These are phyloP conservation scores for Centaurea solstitialis DNA, from an alignment of 129 eudicot genomes.

Conservation along the genomic window DNA sequence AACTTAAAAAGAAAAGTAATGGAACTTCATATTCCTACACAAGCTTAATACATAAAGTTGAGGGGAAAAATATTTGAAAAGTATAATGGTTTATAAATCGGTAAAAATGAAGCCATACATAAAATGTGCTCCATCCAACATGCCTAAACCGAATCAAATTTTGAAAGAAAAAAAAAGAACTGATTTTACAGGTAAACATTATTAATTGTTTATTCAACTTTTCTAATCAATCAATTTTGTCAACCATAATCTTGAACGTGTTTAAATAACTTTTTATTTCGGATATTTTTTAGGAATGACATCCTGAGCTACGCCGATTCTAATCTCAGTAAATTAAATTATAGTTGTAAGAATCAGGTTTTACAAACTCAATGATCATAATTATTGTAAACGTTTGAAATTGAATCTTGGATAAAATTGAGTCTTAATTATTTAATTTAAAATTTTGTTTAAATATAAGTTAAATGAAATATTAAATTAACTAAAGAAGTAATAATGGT, in stretches of 20 bases:
- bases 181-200: no score
- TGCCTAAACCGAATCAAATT: neutral
- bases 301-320: no score
- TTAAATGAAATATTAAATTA: neutral
- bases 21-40: neutral
- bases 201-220: neutral
- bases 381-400: no score
- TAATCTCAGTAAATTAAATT: no score
- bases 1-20: no score
- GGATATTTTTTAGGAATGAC: neutral
- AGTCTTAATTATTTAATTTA: neutral
- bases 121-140: neutral
- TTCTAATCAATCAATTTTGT: neutral
- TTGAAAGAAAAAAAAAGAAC: no score
- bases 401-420: neutral
- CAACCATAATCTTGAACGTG: neutral
- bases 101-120: neutral
- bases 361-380: no score
- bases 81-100: neutral
- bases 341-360: no score
- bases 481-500: constrained; percentile 4
- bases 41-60: no score
- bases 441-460: neutral
- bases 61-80: no score
- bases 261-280: neutral